These are phyloP conservation scores for Bassia scoparia DNA, from an alignment of 148 eudicot species.

Conservation along the genomic window DNA sequence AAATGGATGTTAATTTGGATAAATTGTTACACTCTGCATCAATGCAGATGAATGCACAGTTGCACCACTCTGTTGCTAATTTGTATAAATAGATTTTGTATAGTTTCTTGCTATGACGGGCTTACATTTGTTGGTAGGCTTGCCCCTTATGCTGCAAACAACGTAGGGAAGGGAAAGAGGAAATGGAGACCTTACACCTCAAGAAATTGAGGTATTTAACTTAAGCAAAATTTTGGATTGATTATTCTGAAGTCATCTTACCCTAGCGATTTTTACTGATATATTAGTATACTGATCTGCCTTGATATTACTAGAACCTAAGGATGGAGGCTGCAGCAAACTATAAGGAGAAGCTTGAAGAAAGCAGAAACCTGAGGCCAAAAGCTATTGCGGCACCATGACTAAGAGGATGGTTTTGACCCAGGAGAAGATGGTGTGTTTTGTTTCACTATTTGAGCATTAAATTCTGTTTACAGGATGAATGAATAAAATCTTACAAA, in stretches of 20 bases:
- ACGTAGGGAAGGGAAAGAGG: conserved; percentile 78
- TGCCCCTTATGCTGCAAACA: conserved; percentile 79
- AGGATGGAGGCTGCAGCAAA: conserved; percentile 58
- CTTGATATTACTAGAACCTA: conserved; percentile 50
- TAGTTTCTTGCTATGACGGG: conserved; percentile 13
- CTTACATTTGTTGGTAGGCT: conserved; percentile 46
- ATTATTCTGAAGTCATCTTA: conserved; percentile 2
- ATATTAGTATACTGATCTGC: not conserved
- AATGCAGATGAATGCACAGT: not conserved
- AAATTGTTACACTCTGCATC: not conserved
- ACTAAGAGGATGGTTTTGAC: conserved; percentile 91
- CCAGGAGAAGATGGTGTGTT: conserved; percentile 89
- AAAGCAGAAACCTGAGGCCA: conserved; percentile 91
- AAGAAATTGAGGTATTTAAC: conserved; percentile 67
- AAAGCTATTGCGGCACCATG: conserved; percentile 78
- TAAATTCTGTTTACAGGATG: not conserved
- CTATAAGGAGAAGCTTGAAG: conserved; percentile 60
- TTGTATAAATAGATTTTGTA: not conserved
- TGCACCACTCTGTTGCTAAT: not conserved
- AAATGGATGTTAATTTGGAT: too few relatives aligned
- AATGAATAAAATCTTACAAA: not conserved
- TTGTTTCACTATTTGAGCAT: conserved; percentile 17
- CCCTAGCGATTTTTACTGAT: conserved; percentile 5
- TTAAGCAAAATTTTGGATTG: not conserved
- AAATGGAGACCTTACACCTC: conserved; percentile 57